Conservation (phyloP, 2,329 filamentous ascomycete species). For the Aspergillus awamori region DNA sequence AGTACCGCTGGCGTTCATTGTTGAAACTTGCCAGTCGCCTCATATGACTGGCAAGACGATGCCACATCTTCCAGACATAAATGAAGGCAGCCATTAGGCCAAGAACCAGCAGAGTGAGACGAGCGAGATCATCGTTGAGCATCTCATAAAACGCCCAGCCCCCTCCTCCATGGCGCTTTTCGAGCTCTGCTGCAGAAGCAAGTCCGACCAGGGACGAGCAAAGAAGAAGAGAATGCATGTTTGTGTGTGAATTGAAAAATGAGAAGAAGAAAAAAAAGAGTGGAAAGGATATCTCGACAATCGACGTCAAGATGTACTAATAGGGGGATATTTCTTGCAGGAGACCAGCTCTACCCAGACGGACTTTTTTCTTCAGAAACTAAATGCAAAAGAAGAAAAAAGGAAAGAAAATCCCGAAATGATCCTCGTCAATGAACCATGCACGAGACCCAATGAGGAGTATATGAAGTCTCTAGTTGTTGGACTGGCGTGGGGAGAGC, state of each 20-base stretch:
- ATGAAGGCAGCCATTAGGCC: slow-evolving; percentile 65
- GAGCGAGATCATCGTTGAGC: slow-evolving; percentile 59
- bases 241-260: background rate
- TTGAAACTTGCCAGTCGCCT: slow-evolving; percentile 74
- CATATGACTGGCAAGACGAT: slow-evolving; percentile 67
- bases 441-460: background rate
- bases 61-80: slow-evolving; percentile 67
- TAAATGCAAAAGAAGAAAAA: slow-evolving; percentile 3
- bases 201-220: slow-evolving; percentile 34
- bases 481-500: background rate
- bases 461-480: background rate
- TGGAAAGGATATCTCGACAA: slow-evolving; percentile 2
- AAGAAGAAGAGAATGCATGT: slow-evolving; percentile 29
- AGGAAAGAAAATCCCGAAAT: background rate
- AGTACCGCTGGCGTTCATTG: slow-evolving; percentile 80
- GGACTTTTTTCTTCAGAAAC: background rate
- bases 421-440: background rate
- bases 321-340: slow-evolving; percentile 17
- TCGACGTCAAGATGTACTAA: background rate
- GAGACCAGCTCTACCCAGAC: slow-evolving; percentile 35
- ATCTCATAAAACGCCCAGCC: slow-evolving; percentile 30
- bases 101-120: slow-evolving; percentile 66
- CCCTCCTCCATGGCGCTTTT: slow-evolving; percentile 27
- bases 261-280: background rate
- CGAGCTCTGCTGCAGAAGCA: slow-evolving; percentile 29